Evolutionary conservation across 2,329 filamentous ascomycete species (phyloP).

Genomic region (Gremmenia infestans): DNA sequence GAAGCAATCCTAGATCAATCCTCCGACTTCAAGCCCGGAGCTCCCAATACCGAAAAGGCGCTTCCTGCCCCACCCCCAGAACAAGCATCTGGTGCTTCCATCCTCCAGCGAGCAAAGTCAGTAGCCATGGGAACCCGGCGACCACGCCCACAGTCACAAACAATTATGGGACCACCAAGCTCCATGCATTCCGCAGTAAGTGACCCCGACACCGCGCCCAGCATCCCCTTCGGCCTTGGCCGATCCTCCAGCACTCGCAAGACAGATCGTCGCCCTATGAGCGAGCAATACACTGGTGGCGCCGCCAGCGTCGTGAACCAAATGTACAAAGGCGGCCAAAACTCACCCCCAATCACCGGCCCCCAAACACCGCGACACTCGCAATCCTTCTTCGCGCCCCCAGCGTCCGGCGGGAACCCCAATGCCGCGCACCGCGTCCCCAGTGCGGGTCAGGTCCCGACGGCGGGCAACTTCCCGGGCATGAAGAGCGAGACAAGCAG

Average conservation of each 20-base stretch:
- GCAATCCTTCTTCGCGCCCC: constrained; percentile 58
- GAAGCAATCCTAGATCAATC: constrained; percentile 88
- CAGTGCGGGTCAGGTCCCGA: constrained; percentile 43
- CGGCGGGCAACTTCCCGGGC: constrained; percentile 63
- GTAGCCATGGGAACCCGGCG: constrained; percentile 46
- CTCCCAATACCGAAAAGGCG: constrained; percentile 63
- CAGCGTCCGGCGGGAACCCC: constrained; percentile 46
- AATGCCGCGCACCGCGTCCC: constrained; percentile 49
- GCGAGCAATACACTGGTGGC: constrained; percentile 52
- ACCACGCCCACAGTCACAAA: constrained; percentile 42
- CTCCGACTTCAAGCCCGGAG: constrained; percentile 49
- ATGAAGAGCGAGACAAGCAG: constrained; percentile 47
- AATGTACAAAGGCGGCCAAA: constrained; percentile 74
- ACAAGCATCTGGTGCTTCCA: constrained; percentile 39
- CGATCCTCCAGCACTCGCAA: constrained; percentile 48
- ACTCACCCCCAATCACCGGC: constrained; percentile 51
- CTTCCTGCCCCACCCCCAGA: constrained; percentile 61
- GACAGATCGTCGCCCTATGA: constrained; percentile 49
- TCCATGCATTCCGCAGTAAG: constrained; percentile 40
- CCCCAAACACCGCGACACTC: constrained; percentile 52
- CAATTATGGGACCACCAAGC: constrained; percentile 45
- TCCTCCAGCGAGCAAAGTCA: constrained; percentile 58
- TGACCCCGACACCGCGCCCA: constrained; percentile 70
- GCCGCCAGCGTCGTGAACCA: constrained; percentile 76
- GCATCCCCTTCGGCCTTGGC: constrained; percentile 63